Base-by-base conservation (phyloP, 108 stramenopile genomes). In the Skeletonema tropicum region DNA sequence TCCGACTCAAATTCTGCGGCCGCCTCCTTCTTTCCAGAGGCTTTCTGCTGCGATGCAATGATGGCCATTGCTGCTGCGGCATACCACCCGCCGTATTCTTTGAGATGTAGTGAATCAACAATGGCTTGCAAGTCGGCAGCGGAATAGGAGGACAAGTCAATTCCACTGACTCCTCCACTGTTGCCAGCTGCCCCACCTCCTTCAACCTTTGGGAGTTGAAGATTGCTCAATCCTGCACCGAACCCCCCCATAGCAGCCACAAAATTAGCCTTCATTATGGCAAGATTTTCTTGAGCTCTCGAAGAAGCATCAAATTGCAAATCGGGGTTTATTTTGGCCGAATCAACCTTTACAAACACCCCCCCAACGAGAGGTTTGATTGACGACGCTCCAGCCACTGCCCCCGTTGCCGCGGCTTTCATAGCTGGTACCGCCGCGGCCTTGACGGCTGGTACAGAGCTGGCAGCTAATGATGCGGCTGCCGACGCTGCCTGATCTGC, bases 41-140 rank as follows among this genome's bases (percentile, higher is more conserved):
- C 58, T 30, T 73, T 72, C 39, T 80, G 79, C 23, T 68, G 68
- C 15, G 73, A 70, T 70, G 79, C 79, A 31, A 60, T 65, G 30
- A 73, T 64, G n/a, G 73, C 73, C 73, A 74, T 69, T 0, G 46
- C 72, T 58, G 59, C 68, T 21, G 79, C 79, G 23, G 46, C 68
- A 42, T 80, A 80, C 79, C 79, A 80, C 19, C 79, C 79, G 1
- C 79, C 79, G 64, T 74, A 80, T 72, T 80, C 72, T 58, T 70
- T 55, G 15, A 80, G 46, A 55, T 80, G 79, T 52, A 80, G 79
- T 25, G 79, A 74, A 57, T 73, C 72, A 13, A 80, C 26, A 33
- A 74, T 57, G 25, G 72, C 57, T 45, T 49, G 61, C 52, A 77
- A 23, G 32, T 45, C 19, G 41, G 72, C 29, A 39, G 68, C 41